These are phyloP conservation scores for Avena sativa DNA, from an alignment of 176 grass and related monocot species.

Conservation along the genomic window DNA sequence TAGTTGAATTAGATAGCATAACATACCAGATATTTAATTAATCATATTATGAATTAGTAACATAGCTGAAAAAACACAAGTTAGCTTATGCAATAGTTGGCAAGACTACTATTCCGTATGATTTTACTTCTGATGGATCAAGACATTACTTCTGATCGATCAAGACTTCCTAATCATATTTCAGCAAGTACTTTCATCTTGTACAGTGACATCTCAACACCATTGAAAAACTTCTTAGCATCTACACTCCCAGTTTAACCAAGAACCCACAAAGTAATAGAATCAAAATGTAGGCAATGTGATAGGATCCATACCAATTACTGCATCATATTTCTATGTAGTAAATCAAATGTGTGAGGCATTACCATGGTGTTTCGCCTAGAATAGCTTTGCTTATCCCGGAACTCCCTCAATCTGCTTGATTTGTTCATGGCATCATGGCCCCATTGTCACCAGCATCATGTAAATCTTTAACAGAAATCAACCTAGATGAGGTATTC, in stretches of 20 bases:
- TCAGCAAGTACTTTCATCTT: slow-evolving; percentile 62
- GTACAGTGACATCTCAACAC: slow-evolving; percentile 58
- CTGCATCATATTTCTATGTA: neutral
- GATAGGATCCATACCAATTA: neutral
- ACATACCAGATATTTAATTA: no score
- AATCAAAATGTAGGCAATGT: slow-evolving; percentile 3
- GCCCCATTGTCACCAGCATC: no score
- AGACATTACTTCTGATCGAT: neutral
- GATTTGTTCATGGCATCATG: neutral
- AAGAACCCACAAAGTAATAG: slow-evolving; percentile 58
- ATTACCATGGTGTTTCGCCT: neutral
- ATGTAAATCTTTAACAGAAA: no score
- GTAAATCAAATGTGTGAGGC: neutral
- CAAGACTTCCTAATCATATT: slow-evolving; percentile 13
- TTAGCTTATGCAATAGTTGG: neutral
- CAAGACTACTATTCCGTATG: neutral
- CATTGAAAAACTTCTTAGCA: slow-evolving; percentile 71
- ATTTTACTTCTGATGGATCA: no score
- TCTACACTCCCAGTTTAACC: slow-evolving; percentile 89
- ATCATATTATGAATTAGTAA: slow-evolving; percentile 1
- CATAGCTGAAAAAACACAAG: neutral
- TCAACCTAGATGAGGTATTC: neutral
- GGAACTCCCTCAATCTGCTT: neutral
- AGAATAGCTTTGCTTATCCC: neutral
- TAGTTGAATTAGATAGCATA: neutral